These are phyloP conservation scores for Geotrichum citri-aurantii DNA, from an alignment of 1,139 yeast genomes.

Conservation along the genomic window DNA sequence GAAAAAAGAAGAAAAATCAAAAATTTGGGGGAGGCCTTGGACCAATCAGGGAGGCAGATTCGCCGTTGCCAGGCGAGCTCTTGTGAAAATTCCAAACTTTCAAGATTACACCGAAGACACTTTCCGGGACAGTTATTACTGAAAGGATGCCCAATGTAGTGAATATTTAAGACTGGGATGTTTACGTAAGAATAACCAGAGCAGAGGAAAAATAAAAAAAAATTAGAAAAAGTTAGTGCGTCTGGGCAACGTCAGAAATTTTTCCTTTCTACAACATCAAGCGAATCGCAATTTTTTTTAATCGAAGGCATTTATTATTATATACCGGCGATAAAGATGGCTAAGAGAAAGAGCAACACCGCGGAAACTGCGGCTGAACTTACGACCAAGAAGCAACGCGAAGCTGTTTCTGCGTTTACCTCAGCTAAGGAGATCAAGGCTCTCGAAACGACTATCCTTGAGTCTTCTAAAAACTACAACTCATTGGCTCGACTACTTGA, in stretches of 20 bases:
- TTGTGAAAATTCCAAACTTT: neutral
- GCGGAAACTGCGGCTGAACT: neutral
- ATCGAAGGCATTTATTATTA: neutral
- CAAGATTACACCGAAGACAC: neutral
- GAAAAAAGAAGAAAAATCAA: neutral
- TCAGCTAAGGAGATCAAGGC: constrained; percentile 7
- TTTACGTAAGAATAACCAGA: neutral
- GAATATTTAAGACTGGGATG: neutral
- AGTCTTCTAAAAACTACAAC: constrained; percentile 48
- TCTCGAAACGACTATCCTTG: constrained; percentile 28
- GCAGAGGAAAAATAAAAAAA: neutral
- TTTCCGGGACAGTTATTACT: neutral
- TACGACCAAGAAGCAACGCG: constrained; percentile 9
- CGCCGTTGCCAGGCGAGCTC: neutral
- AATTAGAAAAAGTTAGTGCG: neutral
- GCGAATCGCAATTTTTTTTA: neutral
- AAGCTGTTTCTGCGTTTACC: neutral
- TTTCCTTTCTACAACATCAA: neutral
- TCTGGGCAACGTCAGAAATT: neutral
- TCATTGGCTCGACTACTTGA: constrained; percentile 45
- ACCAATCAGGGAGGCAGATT: neutral
- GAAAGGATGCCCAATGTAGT: neutral
- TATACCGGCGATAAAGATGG: constrained; percentile 2
- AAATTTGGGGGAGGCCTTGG: neutral
- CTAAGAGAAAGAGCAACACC: constrained; percentile 6